A percentile compares a stretch with the other conserved stretches of the same genome.
These are phyloP conservation scores for Erodium texanum DNA, from an alignment of 441 rosid species.

Conservation along the genomic window DNA sequence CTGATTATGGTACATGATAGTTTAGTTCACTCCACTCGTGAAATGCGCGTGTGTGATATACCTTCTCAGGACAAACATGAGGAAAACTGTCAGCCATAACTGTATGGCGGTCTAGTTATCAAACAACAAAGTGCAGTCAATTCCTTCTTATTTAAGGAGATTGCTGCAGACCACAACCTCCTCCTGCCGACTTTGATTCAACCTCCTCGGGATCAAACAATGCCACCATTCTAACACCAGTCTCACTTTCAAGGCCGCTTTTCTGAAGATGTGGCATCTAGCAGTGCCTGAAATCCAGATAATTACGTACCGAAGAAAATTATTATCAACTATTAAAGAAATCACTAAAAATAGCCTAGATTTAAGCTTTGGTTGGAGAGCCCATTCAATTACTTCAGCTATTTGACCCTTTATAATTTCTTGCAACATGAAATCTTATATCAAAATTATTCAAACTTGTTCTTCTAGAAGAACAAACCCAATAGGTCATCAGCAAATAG, in stretches of 20 bases:
- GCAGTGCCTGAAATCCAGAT: constrained; percentile 49
- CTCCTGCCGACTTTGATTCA: constrained; percentile 91
- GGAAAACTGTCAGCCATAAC: too few species aligned
- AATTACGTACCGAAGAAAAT: background rate
- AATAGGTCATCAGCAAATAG: background rate
- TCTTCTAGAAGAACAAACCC: background rate
- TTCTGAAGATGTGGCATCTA: constrained; percentile 68
- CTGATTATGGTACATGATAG: too few species aligned
- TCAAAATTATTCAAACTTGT: background rate
- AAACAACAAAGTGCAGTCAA: too few species aligned
- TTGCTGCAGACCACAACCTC: too few species aligned
- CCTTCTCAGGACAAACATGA: too few species aligned
- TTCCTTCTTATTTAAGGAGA: too few species aligned
- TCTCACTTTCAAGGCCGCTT: constrained; percentile 61
- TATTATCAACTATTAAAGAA: background rate
- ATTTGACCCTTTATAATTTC: background rate
- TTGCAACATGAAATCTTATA: background rate
- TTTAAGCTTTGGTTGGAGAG: background rate
- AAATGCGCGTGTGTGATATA: too few species aligned
- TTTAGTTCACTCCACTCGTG: too few species aligned
- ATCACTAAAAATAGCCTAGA: background rate
- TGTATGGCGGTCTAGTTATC: too few species aligned
- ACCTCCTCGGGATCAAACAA: constrained; percentile 97
- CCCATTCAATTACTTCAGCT: background rate
- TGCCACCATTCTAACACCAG: constrained; percentile 91